A percentile compares a stretch with the other conserved stretches of the same genome.
These are phyloP conservation scores for Triticum turgidum DNA, from an alignment of 176 grass and related monocot genomes.

Conservation along the genomic window DNA sequence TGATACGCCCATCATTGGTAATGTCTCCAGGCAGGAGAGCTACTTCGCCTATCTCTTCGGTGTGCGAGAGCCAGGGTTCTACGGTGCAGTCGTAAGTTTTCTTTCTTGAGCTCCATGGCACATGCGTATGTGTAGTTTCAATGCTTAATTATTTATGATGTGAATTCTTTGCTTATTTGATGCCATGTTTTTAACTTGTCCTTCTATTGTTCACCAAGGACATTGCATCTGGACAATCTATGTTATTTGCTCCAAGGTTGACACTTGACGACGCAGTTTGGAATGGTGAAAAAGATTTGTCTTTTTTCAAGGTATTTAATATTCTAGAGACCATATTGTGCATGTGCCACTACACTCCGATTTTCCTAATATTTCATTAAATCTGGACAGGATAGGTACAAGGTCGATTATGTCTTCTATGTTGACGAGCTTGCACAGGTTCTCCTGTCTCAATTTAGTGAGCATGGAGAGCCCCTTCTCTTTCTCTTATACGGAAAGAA, in stretches of 20 bases:
- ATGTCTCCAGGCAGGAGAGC: conserved; percentile 81
- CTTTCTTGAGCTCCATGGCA: too few species aligned
- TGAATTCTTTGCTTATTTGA: not conserved
- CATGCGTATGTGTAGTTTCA: too few species aligned
- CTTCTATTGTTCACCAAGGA: conserved; percentile 49
- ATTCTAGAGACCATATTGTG: not conserved
- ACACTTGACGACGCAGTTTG: conserved; percentile 81
- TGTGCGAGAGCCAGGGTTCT: conserved; percentile 82
- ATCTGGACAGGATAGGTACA: conserved; percentile 59
- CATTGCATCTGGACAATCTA: conserved; percentile 61
- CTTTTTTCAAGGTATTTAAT: conserved; percentile 56
- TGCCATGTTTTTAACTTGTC: not conserved
- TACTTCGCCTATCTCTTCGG: conserved; percentile 93
- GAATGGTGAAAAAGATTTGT: conserved; percentile 66
- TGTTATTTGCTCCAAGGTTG: conserved; percentile 80
- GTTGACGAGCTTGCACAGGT: conserved; percentile 71
- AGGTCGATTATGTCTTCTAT: conserved; percentile 76
- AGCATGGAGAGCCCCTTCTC: conserved; percentile 57
- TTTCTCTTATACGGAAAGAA: conserved; percentile 71
- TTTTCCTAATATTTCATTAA: not conserved
- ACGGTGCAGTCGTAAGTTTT: conserved; percentile 62
- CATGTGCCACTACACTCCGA: not conserved
- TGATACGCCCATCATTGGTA: not conserved
- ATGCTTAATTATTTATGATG: not conserved
- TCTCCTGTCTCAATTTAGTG: conserved; percentile 35